Evolutionary conservation across 345 rosid species (phyloP).

Genomic region (Gossypium sturtianum): DNA sequence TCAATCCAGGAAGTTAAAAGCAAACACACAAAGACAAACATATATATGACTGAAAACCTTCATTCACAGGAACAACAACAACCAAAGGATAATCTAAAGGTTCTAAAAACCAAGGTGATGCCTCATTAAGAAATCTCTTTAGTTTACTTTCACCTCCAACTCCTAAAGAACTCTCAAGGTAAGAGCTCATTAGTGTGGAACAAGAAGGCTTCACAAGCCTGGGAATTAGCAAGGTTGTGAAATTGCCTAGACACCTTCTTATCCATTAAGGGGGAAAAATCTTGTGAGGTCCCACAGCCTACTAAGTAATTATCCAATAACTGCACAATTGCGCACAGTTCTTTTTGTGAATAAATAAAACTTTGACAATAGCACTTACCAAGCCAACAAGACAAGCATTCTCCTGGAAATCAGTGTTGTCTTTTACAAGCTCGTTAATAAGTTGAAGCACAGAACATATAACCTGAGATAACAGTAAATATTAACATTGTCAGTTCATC

Average conservation of each 20-base stretch:
- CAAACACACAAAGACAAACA: background rate
- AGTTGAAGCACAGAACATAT: conserved; percentile 84
- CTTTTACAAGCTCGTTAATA: conserved; percentile 73
- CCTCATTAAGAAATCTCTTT: background rate
- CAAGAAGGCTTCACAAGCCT: background rate
- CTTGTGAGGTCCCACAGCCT: background rate
- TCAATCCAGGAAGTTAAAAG: background rate
- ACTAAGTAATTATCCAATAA: background rate
- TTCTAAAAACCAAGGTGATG: background rate
- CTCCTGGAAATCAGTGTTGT: conserved; percentile 84
- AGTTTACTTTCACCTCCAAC: background rate
- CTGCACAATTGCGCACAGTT: background rate
- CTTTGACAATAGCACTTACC: conserved; percentile 34
- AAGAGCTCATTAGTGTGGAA: background rate
- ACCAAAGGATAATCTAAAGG: background rate
- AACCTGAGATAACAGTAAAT: conserved; percentile 48
- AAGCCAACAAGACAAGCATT: conserved; percentile 98
- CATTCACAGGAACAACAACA: background rate
- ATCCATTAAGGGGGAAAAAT: background rate
- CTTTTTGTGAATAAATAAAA: conserved; percentile 7
- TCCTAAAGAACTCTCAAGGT: background rate
- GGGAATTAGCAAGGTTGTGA: background rate
- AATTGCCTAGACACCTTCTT: background rate
- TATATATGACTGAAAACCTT: background rate
- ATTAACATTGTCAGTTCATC: conserved; percentile 10